Conservation (phyloP, 768 basidiomycete species). For the Leccinellum luteum region DNA sequence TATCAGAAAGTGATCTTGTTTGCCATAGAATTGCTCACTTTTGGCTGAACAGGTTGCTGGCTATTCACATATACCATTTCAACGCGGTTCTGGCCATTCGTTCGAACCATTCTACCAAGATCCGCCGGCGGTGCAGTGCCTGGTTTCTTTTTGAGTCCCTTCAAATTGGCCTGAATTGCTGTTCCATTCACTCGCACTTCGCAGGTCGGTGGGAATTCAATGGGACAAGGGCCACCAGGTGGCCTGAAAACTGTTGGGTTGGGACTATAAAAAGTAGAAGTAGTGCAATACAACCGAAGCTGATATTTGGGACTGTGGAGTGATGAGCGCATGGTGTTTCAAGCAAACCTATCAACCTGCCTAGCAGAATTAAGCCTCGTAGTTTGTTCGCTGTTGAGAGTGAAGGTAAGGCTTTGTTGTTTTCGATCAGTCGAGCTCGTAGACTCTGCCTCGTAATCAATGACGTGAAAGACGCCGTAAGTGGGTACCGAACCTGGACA, state of each 20-base stretch:
- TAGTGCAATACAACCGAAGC: slow-evolving; percentile 86
- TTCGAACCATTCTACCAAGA: slow-evolving; percentile 42
- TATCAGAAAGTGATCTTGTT: slow-evolving; percentile 5
- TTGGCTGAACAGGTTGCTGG: slow-evolving; percentile 68
- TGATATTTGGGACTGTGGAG: slow-evolving; percentile 63
- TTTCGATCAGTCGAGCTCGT: slow-evolving; percentile 75
- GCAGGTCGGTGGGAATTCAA: slow-evolving; percentile 90
- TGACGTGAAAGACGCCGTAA: neutral
- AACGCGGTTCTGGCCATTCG: slow-evolving; percentile 55
- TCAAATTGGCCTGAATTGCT: slow-evolving; percentile 70
- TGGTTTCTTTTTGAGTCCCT: slow-evolving; percentile 93
- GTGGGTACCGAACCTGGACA: slow-evolving; percentile 64
- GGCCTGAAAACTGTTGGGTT: slow-evolving; percentile 51
- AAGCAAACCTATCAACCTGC: slow-evolving; percentile 38
- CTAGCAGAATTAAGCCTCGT: slow-evolving; percentile 53
- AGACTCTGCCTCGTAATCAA: slow-evolving; percentile 52
- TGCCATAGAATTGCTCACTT: slow-evolving; percentile 44
- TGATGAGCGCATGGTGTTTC: slow-evolving; percentile 8
- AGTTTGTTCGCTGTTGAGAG: slow-evolving; percentile 63
- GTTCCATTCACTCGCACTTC: slow-evolving; percentile 84
- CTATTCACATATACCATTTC: slow-evolving; percentile 93
- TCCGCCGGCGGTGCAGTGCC: slow-evolving; percentile 93
- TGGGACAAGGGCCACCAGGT: slow-evolving; percentile 56
- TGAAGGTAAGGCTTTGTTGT: slow-evolving; percentile 57
- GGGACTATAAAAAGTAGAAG: slow-evolving; percentile 65